phyloP scores from a whole-genome alignment of 2,329 filamentous ascomycete species.

The Botrytis fabae region DNA sequence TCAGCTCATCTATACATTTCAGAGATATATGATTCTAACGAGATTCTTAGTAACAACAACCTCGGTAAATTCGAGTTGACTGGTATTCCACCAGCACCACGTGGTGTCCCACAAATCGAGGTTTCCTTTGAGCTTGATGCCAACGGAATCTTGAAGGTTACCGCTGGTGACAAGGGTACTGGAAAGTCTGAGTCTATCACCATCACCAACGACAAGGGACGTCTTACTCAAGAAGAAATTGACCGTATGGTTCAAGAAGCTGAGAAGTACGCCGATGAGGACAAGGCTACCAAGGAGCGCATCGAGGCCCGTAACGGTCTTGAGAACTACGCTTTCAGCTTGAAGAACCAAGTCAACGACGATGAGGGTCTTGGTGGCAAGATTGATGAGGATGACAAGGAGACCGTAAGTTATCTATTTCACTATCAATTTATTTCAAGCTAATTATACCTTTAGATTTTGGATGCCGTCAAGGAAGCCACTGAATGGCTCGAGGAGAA shows the following conservation, averaged over 20 bases:
- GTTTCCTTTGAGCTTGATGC: constrained; percentile 97
- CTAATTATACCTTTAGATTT: constrained; percentile 59
- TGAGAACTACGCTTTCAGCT: constrained; percentile 98
- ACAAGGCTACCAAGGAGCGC: constrained; percentile 96
- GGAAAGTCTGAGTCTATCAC: constrained; percentile 97
- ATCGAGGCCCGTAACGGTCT: constrained; percentile 95
- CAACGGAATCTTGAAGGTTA: constrained; percentile 97
- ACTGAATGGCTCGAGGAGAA: constrained; percentile 98
- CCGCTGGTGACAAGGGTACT: constrained; percentile 95
- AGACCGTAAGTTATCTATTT: constrained; percentile 63
- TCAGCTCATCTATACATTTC: not conserved
- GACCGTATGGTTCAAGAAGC: constrained; percentile 99
- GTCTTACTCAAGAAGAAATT: constrained; percentile 93
- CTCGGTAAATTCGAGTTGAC: constrained; percentile 99
- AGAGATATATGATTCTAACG: not conserved
- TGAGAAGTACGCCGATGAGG: constrained; percentile 98
- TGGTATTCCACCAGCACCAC: constrained; percentile 89
- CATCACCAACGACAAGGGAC: constrained; percentile 99
- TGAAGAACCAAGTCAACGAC: constrained; percentile 99
- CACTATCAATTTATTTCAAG: constrained; percentile 19
- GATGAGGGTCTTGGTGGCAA: constrained; percentile 96
- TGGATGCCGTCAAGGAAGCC: constrained; percentile 95
- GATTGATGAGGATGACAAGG: constrained; percentile 98
- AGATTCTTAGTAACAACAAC: constrained; percentile 74
- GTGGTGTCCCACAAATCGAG: constrained; percentile 97